Evolutionary conservation across 148 eudicot species (phyloP), one percentile per base, ranked within the genome.

Genomic region (Nyssa sinensis): DNA sequence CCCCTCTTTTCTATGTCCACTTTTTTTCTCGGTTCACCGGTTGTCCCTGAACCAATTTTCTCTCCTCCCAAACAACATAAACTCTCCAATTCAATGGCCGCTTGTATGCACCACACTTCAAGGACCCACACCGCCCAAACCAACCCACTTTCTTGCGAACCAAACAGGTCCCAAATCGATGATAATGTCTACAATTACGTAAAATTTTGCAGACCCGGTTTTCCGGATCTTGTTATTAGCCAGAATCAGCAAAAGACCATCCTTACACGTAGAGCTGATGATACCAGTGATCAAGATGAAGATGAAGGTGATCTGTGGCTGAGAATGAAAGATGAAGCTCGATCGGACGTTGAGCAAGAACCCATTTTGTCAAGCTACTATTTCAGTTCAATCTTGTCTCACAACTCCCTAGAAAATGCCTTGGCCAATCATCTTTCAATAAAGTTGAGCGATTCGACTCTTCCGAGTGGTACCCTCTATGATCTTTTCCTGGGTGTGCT

Each of bases 291-390:
- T n/a, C n/a, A n/a, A n/a, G n/a, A n/a, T n/a, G n/a, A n/a, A n/a
- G n/a, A 37, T 12, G 3, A 30, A 8, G 83, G 75, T 51, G 79
- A 84, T 69, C 35, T 89, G 24, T 92, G 97, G 97, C 64, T 73
- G 78, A 84, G 65, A 68, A 81, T 92, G 82, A 75, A 76, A 67
- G 82, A 79, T 13, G 97, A 89, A 37, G 94, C 97, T 4, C 81
- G 75, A 72, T 41, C 62, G 0, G 92, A 85, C 74, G 82, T 85
- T 69, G 87, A 83, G 0, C 85, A 85, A 70, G 98, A 93, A 77
- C 96, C 98, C 37, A 83, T 89, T 9, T 85, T 93, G 73, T 88
- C 84, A 28, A 84, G 17, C 33, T 93, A 86, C 62, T 93, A 86
- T 76, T 79, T 73, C 58, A 74, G 39, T 55, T 88, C 88, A 7